A percentile compares a stretch with the other conserved stretches of the same genome.
Conservation (phyloP, 2,329 filamentous ascomycete genomes). For the Sporothrix mexicana region DNA sequence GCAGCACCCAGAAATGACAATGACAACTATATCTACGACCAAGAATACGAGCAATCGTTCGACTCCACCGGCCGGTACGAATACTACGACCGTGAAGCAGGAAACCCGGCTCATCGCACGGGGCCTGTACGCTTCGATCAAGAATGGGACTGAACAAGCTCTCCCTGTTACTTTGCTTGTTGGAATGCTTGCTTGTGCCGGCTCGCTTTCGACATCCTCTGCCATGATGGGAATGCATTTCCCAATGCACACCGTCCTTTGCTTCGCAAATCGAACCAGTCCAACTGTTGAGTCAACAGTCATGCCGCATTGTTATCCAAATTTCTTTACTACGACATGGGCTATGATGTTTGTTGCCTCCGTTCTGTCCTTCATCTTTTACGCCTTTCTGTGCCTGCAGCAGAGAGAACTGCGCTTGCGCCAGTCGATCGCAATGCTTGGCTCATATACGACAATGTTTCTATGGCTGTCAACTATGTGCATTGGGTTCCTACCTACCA, state of each 20-base stretch:
- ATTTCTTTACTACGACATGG: conserved; percentile 37
- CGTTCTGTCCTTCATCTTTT: conserved; percentile 2
- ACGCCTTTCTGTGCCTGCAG: conserved; percentile 25
- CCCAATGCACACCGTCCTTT: conserved; percentile 33
- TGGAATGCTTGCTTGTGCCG: conserved; percentile 15
- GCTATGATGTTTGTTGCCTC: conserved; percentile 26
- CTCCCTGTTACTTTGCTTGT: conserved; percentile 23
- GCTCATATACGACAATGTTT: conserved; percentile 21
- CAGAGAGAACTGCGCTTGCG: conserved; percentile 33
- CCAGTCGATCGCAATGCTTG: conserved; percentile 19
- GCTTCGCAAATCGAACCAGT: not conserved
- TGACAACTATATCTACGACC: not conserved
- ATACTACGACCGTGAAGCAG: not conserved
- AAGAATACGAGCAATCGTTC: conserved; percentile 1
- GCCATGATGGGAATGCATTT: conserved; percentile 33
- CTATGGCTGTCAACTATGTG: conserved; percentile 32
- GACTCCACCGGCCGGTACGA: not conserved
- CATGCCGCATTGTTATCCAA: conserved; percentile 32
- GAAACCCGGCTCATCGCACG: not conserved
- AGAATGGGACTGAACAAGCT: conserved; percentile 6
- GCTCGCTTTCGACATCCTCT: conserved; percentile 12
- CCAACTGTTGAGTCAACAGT: not conserved
- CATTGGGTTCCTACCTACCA: conserved; percentile 32
- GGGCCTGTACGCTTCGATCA: not conserved
- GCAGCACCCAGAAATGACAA: not conserved